Percentiles rank a stretch among this genome's conserved stretches.
These are phyloP conservation scores for Vaccinium macrocarpon DNA, from an alignment of 148 eudicot genomes.

Conservation along the genomic window DNA sequence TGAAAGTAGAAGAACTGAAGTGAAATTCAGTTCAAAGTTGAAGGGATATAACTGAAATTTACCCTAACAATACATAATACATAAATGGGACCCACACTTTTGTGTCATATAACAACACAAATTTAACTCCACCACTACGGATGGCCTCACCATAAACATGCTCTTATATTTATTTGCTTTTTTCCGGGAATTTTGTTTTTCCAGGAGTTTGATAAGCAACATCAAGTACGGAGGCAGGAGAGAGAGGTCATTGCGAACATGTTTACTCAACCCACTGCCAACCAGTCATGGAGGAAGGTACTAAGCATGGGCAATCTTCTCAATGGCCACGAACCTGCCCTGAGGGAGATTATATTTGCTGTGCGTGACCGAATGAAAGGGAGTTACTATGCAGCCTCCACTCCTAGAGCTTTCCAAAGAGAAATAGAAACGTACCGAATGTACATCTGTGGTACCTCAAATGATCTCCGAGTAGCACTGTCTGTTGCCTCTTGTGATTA, in stretches of 20 bases:
- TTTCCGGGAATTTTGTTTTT: background rate
- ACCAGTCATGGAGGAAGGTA: constrained; percentile 93
- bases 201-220: constrained; percentile 56
- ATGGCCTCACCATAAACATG: background rate
- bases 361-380: constrained; percentile 53
- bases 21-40: too few relatives aligned
- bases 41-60: too few relatives aligned
- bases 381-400: constrained; percentile 55
- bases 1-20: too few relatives aligned
- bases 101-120: too few relatives aligned
- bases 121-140: too few relatives aligned
- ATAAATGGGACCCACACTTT: too few relatives aligned
- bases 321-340: constrained; percentile 81
- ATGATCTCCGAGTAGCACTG: constrained; percentile 77
- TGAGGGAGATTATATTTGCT: constrained; percentile 74
- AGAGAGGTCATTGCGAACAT: constrained; percentile 56
- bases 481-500: constrained; percentile 84
- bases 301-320: constrained; percentile 96
- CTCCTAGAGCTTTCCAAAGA: constrained; percentile 30
- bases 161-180: background rate
- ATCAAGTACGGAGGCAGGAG: constrained; percentile 52
- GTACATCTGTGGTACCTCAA: constrained; percentile 82
- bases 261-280: constrained; percentile 71
- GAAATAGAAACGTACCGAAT: constrained; percentile 82
- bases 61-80: too few relatives aligned